Evolutionary conservation across 2,329 filamentous ascomycete species (phyloP).

Genomic region (Stachybotrys chlorohalonatus): DNA sequence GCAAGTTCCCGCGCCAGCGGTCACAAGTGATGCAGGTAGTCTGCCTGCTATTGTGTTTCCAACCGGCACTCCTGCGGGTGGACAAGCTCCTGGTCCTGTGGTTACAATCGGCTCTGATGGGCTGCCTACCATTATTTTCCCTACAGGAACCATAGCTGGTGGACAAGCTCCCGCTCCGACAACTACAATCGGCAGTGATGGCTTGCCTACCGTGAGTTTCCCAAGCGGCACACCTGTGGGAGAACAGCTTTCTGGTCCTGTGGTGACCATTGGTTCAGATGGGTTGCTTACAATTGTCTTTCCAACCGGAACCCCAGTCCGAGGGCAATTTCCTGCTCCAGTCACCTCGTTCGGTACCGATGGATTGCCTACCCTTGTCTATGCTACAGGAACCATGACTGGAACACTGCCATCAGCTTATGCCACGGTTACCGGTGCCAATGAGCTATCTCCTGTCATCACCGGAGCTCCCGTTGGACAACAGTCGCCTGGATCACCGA

Average conservation of each 20-base stretch:
- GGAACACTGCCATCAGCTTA: neutral
- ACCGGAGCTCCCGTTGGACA: neutral
- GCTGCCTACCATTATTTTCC: slow-evolving; percentile 16
- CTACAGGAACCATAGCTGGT: slow-evolving; percentile 6
- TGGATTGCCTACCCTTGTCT: neutral
- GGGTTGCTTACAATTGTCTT: slow-evolving; percentile 8
- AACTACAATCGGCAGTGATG: slow-evolving; percentile 13
- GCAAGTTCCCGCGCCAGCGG: neutral
- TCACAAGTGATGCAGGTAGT: neutral
- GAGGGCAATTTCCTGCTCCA: neutral
- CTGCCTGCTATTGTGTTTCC: neutral
- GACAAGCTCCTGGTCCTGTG: neutral
- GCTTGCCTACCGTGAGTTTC: slow-evolving; percentile 17
- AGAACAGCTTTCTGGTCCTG: neutral
- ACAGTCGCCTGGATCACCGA: neutral
- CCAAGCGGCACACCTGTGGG: slow-evolving; percentile 7
- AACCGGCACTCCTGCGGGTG: neutral
- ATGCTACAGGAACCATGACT: neutral
- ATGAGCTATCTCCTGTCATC: neutral
- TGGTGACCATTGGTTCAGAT: slow-evolving; percentile 7
- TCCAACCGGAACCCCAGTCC: neutral
- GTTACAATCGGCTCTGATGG: slow-evolving; percentile 6
- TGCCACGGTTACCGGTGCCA: neutral
- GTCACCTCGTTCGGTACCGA: neutral
- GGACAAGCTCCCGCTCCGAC: neutral